Base-by-base conservation (phyloP, 306 rosid species). In the Inga oerstediana region DNA sequence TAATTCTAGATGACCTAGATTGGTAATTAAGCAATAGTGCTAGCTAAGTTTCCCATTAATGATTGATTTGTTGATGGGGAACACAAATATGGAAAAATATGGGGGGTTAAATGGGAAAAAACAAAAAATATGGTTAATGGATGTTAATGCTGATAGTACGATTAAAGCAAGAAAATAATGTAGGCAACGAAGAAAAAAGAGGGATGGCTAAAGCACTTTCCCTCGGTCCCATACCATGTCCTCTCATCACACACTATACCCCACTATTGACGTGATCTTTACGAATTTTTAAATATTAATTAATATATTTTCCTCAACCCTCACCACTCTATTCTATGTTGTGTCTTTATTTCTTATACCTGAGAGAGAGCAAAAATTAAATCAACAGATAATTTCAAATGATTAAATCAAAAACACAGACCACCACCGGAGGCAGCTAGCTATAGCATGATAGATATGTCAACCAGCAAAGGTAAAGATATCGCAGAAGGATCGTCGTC, bases 131-230 rank as follows among this genome's bases (percentile, higher is more conserved):
- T 88, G 87, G 76, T 44, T 71, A 71, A 43, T 71, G 75, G 75
- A 11, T 70, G 10, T 88, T 88, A 83, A 88, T 80, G 72, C 84
- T 85, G 80, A 83, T 78, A 83, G 91, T 85, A 85, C 89, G 74
- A 88, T 80, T 88, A 88, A 88, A 88, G 91, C 87, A 85, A 80
- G 89, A 71, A 88, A 88, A 88, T 88, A 80, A 88, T 88, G 87
- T 83, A 83, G 84, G 82, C 51, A 74, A 85, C 69, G 85, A 83
- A 83, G 85, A 81, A 88, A 88, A 88, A 85, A 87, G 78, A 37
- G 49, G 84, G 16, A 48, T 1, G 4, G 84, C 86, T 83, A 88
- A 88, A 88, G 91, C 89, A 88, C 82, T 88, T 85, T 85, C 79
- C 84, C 84, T 85, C 78, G 91, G 91, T 83, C 91, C 90, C 89